phyloP scores from a whole-genome alignment of 495 filamentous ascomycete species.

The Penicillium antarcticum region DNA sequence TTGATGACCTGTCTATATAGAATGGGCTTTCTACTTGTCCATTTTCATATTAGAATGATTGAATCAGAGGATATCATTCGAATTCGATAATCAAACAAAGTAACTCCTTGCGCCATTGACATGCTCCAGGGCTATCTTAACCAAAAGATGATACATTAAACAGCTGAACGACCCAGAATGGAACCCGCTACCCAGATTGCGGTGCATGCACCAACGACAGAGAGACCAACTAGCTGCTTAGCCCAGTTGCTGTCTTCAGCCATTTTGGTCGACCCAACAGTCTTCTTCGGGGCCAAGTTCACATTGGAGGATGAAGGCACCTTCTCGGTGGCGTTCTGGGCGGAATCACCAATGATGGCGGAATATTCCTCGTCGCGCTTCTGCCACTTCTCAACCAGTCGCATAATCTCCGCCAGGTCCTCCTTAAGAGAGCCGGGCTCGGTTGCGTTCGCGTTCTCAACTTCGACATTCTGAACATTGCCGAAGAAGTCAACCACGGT shows the following conservation, averaged over 20 bases:
- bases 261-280: constrained; percentile 57
- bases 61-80: not conserved
- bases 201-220: constrained; percentile 62
- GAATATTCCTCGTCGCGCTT: constrained; percentile 33
- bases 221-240: constrained; percentile 64
- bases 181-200: constrained; percentile 66
- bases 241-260: constrained; percentile 64
- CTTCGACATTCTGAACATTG: constrained; percentile 94
- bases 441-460: constrained; percentile 58
- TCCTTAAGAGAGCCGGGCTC: constrained; percentile 62
- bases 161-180: constrained; percentile 28
- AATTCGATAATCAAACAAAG: not conserved
- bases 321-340: constrained; percentile 23
- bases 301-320: constrained; percentile 20
- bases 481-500: constrained; percentile 95
- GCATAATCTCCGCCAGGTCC: constrained; percentile 67
- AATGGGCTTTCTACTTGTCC: no score
- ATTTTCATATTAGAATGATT: no score
- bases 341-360: constrained; percentile 31
- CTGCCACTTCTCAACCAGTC: constrained; percentile 50
- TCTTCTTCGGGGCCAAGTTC: constrained; percentile 22
- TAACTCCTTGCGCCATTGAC: not conserved
- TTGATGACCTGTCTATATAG: no score
- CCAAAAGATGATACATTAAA: constrained; percentile 10
- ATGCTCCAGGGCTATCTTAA: not conserved